Percentiles rank a stretch among this genome's conserved stretches.
Conservation (phyloP, 306 rosid species). For the Acmispon strigosus region DNA sequence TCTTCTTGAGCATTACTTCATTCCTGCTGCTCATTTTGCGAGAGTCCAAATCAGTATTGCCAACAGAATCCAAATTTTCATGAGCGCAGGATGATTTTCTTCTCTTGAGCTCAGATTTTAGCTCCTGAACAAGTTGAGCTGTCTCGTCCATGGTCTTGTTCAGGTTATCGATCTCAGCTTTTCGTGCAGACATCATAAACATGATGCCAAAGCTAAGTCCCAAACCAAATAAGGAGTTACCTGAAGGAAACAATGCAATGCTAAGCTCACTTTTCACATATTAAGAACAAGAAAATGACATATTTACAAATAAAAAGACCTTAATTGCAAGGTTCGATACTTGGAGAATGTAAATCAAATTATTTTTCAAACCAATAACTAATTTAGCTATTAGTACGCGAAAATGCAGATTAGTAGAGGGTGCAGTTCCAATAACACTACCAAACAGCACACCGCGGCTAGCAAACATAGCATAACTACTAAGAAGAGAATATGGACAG, state of each 20-base stretch:
- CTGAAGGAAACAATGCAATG: conserved; percentile 25
- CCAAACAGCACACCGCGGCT: too few relatives aligned
- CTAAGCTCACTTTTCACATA: background rate
- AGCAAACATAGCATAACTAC: too few relatives aligned
- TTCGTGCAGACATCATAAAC: conserved; percentile 67
- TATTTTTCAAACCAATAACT: background rate
- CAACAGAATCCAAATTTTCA: conserved; percentile 19
- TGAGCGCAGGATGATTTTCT: conserved; percentile 33
- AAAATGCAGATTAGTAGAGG: background rate
- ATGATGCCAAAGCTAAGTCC: conserved; percentile 65
- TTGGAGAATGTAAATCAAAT: background rate
- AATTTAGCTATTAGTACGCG: background rate
- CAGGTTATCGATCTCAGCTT: conserved; percentile 51
- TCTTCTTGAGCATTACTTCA: conserved; percentile 19
- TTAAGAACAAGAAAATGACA: background rate
- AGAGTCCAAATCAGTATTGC: conserved; percentile 13
- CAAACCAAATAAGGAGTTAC: conserved; percentile 45
- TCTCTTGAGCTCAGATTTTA: conserved; percentile 46
- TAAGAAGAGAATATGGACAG: too few relatives aligned
- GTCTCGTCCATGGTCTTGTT: conserved; percentile 45
- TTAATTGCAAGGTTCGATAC: background rate
- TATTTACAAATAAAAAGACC: background rate
- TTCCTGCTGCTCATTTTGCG: conserved; percentile 14
- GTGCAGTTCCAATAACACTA: too few relatives aligned
- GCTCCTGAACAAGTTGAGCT: conserved; percentile 47